Conservation (phyloP, 1,284 basidiomycete species). For the Inonotus hispidus region DNA sequence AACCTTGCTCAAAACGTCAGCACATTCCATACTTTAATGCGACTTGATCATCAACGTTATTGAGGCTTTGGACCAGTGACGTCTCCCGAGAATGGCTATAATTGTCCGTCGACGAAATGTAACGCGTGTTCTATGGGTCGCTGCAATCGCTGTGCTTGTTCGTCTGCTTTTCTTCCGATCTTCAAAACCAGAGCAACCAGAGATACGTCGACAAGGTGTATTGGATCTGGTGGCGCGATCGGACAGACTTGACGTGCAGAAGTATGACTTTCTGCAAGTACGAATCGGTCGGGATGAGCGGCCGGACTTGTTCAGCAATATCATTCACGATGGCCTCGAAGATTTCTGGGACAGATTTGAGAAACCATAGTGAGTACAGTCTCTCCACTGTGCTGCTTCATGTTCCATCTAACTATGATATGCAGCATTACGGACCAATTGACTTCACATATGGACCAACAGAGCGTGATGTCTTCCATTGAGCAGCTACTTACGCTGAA, state of each 20-base stretch:
- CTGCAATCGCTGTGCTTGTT: constrained; percentile 26
- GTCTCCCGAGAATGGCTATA: constrained; percentile 26
- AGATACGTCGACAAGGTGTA: constrained; percentile 77
- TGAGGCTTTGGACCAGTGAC: background rate
- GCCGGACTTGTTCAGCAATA: constrained; percentile 71
- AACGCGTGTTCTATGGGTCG: constrained; percentile 31
- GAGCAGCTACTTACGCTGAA: constrained; percentile 89
- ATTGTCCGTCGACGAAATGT: constrained; percentile 33
- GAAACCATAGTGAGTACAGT: constrained; percentile 72
- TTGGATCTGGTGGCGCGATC: constrained; percentile 79
- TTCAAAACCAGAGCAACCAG: constrained; percentile 31
- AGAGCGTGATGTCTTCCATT: constrained; percentile 80
- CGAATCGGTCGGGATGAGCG: constrained; percentile 81
- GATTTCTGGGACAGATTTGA: constrained; percentile 93
- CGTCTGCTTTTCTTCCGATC: constrained; percentile 42
- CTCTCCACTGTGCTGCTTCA: constrained; percentile 14
- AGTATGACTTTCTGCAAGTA: constrained; percentile 81
- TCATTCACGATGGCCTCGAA: constrained; percentile 69
- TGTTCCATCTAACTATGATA: background rate
- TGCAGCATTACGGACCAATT: constrained; percentile 71
- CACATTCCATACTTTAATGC: background rate
- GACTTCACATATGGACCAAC: constrained; percentile 82
- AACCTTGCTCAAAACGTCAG: background rate
- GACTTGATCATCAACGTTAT: background rate
- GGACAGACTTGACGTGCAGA: constrained; percentile 86